Evolutionary conservation across 2,329 filamentous ascomycete species (phyloP).

Genomic region (Ophiostoma himal-ulmi): DNA sequence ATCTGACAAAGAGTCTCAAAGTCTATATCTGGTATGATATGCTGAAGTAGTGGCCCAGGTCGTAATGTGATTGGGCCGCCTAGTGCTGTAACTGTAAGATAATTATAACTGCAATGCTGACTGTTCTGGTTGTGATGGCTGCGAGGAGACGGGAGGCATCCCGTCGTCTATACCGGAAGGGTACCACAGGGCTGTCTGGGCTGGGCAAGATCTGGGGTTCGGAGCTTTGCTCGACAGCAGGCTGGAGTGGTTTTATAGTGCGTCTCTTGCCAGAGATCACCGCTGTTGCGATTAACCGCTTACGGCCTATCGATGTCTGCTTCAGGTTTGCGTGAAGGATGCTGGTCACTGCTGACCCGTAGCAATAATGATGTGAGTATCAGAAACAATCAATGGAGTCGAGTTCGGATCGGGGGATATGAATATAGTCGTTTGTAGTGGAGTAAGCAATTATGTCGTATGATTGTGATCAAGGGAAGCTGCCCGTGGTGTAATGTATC

Average conservation of each 20-base stretch:
- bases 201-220: not conserved
- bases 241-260: not conserved
- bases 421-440: not conserved
- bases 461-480: not conserved
- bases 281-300: not conserved
- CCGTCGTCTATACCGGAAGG: slow-evolving; percentile 10
- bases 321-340: not conserved
- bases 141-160: slow-evolving; percentile 4
- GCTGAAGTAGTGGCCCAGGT: not conserved
- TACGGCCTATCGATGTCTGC: not conserved
- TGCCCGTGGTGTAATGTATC: not conserved
- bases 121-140: not conserved
- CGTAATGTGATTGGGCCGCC: not conserved
- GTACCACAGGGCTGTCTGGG: slow-evolving; percentile 6
- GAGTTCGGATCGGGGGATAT: not conserved
- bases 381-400: not conserved
- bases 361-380: not conserved
- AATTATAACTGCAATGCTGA: not conserved
- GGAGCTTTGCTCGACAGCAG: not conserved
- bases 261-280: not conserved
- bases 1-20: not conserved
- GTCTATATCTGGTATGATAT: not conserved
- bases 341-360: not conserved
- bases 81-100: not conserved
- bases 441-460: not conserved